A percentile compares a stretch with the other conserved stretches of the same genome.
These are phyloP conservation scores for Penicillium paradoxum DNA, from an alignment of 495 filamentous ascomycete genomes.

Conservation along the genomic window DNA sequence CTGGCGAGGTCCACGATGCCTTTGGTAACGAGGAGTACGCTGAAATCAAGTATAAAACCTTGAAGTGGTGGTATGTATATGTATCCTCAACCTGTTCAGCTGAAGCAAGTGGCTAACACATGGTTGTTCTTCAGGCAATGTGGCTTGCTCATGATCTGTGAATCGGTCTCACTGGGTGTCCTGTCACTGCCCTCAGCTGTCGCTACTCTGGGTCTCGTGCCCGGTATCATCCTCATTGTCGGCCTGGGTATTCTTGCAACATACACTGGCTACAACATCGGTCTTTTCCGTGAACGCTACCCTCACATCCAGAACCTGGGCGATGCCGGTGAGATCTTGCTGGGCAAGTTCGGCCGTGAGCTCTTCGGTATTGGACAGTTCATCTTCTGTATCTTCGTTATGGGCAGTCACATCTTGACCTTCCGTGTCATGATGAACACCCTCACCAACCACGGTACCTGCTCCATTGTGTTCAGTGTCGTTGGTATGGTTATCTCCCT, in stretches of 20 bases:
- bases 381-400: constrained; percentile 69
- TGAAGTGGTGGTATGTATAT: constrained; percentile 44
- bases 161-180: constrained; percentile 66
- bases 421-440: constrained; percentile 64
- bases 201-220: constrained; percentile 59
- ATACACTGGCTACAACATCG: constrained; percentile 74
- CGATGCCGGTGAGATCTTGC: constrained; percentile 51
- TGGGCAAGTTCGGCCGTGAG: constrained; percentile 51
- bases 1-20: constrained; percentile 30
- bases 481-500: constrained; percentile 60
- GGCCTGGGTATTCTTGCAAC: constrained; percentile 61
- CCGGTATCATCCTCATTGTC: constrained; percentile 58
- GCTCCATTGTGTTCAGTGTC: constrained; percentile 64
- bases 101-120: constrained; percentile 3
- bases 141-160: constrained; percentile 58
- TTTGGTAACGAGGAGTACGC: constrained; percentile 42
- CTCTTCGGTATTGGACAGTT: constrained; percentile 62
- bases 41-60: constrained; percentile 44
- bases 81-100: not conserved
- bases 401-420: constrained; percentile 72
- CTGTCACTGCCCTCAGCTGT: constrained; percentile 59
- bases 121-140: constrained; percentile 24
- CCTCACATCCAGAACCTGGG: constrained; percentile 64
- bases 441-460: constrained; percentile 59
- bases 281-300: constrained; percentile 65